Conservation (phyloP, 305 asterid species). For the Fraxinus dipetala region DNA sequence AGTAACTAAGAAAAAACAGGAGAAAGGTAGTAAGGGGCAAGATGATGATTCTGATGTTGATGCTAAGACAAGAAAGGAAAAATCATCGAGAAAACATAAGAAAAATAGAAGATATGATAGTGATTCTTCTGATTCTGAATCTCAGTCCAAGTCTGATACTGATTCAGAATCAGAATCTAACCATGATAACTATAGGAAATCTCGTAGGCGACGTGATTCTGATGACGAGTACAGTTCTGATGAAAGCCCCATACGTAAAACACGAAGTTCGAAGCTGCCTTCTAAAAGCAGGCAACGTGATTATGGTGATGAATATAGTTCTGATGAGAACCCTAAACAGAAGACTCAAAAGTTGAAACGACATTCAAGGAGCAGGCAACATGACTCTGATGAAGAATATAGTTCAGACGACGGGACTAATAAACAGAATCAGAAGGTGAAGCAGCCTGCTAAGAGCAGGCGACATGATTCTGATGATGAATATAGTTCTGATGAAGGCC, state of each 20-base stretch:
- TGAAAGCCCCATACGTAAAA: conserved; percentile 24
- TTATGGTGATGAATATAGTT: conserved; percentile 35
- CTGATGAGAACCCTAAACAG: conserved; percentile 35
- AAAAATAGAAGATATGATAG: conserved; percentile 33
- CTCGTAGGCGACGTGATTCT: conserved; percentile 34
- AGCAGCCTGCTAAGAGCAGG: background rate
- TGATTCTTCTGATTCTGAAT: conserved; percentile 44
- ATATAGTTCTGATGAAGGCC: conserved; percentile 29
- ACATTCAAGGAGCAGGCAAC: conserved; percentile 30
- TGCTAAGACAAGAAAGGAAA: conserved; percentile 33
- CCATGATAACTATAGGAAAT: conserved; percentile 23
- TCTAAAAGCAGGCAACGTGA: conserved; percentile 28
- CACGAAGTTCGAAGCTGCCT: conserved; percentile 22
- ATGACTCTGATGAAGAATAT: conserved; percentile 40
- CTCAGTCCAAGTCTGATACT: conserved; percentile 42
- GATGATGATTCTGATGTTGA: conserved; percentile 53
- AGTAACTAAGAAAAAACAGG: conserved; percentile 29
- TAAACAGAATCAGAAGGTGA: background rate
- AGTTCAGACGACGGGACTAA: background rate
- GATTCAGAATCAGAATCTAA: conserved; percentile 47
- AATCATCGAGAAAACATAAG: conserved; percentile 35
- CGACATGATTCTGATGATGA: conserved; percentile 38
- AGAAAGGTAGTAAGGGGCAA: conserved; percentile 22
- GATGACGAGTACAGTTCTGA: conserved; percentile 33
- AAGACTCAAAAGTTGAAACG: conserved; percentile 34